These are phyloP conservation scores for Trichoderma asperellum DNA, from an alignment of 2,329 filamentous ascomycete genomes.

Conservation along the genomic window DNA sequence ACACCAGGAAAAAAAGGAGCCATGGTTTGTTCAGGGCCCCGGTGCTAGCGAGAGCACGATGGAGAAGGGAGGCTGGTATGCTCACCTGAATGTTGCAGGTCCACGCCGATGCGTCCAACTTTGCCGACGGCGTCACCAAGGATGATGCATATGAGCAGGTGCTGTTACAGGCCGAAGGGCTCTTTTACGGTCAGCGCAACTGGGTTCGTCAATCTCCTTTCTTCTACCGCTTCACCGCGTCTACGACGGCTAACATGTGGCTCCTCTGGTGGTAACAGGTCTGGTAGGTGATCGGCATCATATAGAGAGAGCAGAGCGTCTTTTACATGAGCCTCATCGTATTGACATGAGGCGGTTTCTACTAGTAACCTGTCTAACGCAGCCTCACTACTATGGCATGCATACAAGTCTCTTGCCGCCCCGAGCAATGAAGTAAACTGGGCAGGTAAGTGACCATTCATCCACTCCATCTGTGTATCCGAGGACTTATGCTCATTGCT, in stretches of 20 bases:
- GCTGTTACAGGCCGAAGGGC: constrained; percentile 67
- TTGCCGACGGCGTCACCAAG: constrained; percentile 68
- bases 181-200: constrained; percentile 75
- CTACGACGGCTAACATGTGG: constrained; percentile 12
- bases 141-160: constrained; percentile 75
- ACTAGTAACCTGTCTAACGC: constrained; percentile 75
- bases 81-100: constrained; percentile 52
- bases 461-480: neutral
- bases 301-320: neutral
- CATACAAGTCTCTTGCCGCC: constrained; percentile 70
- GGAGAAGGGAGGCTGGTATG: constrained; percentile 9
- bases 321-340: neutral
- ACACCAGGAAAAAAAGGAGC: constrained; percentile 9
- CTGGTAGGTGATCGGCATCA: constrained; percentile 16
- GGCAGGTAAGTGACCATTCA: constrained; percentile 58
- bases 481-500: neutral
- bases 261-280: constrained; percentile 16
- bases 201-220: constrained; percentile 62
- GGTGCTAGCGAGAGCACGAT: neutral
- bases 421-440: constrained; percentile 75
- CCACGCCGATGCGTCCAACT: constrained; percentile 79
- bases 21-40: constrained; percentile 27
- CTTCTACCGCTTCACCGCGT: neutral
- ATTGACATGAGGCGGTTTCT: constrained; percentile 23
- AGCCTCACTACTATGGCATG: constrained; percentile 78